These are phyloP conservation scores for Tolypocladium tundrense DNA, from an alignment of 2,329 filamentous ascomycete genomes.

Conservation along the genomic window DNA sequence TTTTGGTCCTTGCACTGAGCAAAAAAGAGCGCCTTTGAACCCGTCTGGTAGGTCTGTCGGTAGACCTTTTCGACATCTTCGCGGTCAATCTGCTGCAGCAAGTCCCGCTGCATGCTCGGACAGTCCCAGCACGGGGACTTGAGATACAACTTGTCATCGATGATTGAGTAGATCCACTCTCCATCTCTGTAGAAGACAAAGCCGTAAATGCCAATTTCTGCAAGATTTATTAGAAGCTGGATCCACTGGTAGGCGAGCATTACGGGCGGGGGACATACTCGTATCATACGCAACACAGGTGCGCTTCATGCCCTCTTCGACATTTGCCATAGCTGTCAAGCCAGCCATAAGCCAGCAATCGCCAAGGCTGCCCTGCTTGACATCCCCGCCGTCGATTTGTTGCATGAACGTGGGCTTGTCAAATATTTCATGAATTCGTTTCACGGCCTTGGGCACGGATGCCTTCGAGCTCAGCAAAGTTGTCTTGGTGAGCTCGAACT, in stretches of 20 bases:
- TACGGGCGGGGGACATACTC: slow-evolving; percentile 21
- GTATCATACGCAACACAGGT: slow-evolving; percentile 68
- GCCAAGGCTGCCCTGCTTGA: slow-evolving; percentile 69
- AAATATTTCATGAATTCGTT: slow-evolving; percentile 64
- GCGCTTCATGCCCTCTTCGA: slow-evolving; percentile 57
- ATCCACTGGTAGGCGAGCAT: too few relatives aligned
- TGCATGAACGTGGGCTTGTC: slow-evolving; percentile 60
- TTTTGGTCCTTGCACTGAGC: slow-evolving; percentile 65
- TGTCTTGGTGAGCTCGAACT: slow-evolving; percentile 40
- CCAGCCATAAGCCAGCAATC: slow-evolving; percentile 79
- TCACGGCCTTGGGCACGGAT: slow-evolving; percentile 60
- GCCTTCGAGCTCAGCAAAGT: slow-evolving; percentile 35
- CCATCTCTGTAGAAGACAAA: slow-evolving; percentile 85
- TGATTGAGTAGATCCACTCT: slow-evolving; percentile 84
- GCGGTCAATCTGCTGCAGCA: slow-evolving; percentile 66
- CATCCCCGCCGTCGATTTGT: slow-evolving; percentile 59
- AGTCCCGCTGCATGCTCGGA: slow-evolving; percentile 60
- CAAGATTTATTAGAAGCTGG: too few relatives aligned
- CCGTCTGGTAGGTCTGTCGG: slow-evolving; percentile 60
- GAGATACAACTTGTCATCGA: slow-evolving; percentile 84
- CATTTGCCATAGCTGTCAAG: slow-evolving; percentile 66
- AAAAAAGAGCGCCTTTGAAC: slow-evolving; percentile 69
- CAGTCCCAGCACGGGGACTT: slow-evolving; percentile 76
- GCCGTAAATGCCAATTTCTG: slow-evolving; percentile 68
- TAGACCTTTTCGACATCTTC: slow-evolving; percentile 64